Base-by-base conservation (phyloP, 495 filamentous ascomycete genomes). In the Penicillium pancosmium region DNA sequence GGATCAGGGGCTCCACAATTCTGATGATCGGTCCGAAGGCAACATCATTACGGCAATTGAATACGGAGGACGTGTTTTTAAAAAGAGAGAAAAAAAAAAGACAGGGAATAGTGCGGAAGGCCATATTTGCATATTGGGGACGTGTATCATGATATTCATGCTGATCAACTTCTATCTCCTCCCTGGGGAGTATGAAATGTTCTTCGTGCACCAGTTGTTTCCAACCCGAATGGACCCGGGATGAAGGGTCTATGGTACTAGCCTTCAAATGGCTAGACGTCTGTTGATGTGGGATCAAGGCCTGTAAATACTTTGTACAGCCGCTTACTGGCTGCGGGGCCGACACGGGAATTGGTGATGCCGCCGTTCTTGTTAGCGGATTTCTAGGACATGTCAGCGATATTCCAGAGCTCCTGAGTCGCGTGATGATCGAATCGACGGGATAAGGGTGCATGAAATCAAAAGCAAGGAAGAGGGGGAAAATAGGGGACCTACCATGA, bases 241-340 rank as follows among this genome's bases (percentile, higher is more conserved):
- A 19, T 18, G 41, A 2, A 44, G 4, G 9, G 4, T 19, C 15
- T 44, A 44, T 16, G 43, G 23, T 9, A 36, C 27, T 48, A 33
- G 31, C n/a, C 50, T 33, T 43, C 59, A 58, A 54, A 36, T 54
- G 11, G 31, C 81, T 72, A 93, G 52, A 92, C 77, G 75, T 93
- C 89, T 36, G 80, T 86, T 33, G 86, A 89, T 13, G 61, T 69
- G 54, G 86, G 82, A 71, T 93, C 88, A 44, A 71, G 75, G 3
- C 88, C 85, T 69, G 83, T 86, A 66, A 93, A 91, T 0, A 93
- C 85, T 68, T 87, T 91, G 59, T 87, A 82, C 41, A 95, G 63
- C 57, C 91, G 79, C 72, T 78, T 82, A 63, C 91, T 93, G n/a
- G 87, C 79, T 1, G 87, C 83, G 40, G 77, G 83, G 6, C 91